Conservation (phyloP, 1,139 yeast species). For the Sugiyamaella pinicola region DNA sequence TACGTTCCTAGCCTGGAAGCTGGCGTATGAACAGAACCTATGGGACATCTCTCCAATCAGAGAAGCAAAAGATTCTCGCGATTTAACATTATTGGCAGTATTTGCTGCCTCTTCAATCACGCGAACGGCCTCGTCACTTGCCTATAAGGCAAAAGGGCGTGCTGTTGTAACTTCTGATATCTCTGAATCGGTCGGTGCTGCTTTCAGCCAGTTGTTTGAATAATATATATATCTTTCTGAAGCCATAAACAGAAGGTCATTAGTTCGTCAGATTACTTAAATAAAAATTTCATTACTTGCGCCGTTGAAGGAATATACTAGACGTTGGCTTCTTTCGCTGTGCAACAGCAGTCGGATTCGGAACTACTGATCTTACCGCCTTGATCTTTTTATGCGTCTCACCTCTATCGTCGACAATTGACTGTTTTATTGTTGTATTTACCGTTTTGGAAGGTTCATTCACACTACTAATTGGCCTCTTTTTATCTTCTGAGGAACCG, state of each 20-base stretch:
- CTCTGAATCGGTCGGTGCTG: constrained; percentile 65
- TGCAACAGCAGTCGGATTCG: neutral
- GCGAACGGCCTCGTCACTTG: constrained; percentile 63
- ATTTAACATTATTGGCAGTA: constrained; percentile 57
- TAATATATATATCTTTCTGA: too few relatives aligned
- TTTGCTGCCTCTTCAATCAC: constrained; percentile 75
- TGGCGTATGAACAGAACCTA: constrained; percentile 55
- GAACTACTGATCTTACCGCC: too few relatives aligned
- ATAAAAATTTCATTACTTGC: constrained; percentile 7
- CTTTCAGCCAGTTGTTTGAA: constrained; percentile 58
- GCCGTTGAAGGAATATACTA: constrained; percentile 13
- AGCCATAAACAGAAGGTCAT: too few relatives aligned
- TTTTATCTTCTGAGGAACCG: too few relatives aligned
- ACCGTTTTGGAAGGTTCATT: too few relatives aligned
- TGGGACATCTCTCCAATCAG: constrained; percentile 49
- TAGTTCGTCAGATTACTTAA: constrained; percentile 21
- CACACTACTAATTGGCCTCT: neutral
- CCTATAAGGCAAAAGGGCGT: constrained; percentile 67
- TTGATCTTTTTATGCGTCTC: constrained; percentile 10
- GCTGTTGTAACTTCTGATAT: constrained; percentile 86
- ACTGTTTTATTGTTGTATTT: too few relatives aligned
- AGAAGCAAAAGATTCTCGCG: constrained; percentile 43
- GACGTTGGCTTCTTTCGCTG: constrained; percentile 6
- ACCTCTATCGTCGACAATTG: too few relatives aligned
- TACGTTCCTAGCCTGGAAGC: constrained; percentile 66